Base-by-base conservation (phyloP, 306 rosid genomes). In the Sicyos baderoa region DNA sequence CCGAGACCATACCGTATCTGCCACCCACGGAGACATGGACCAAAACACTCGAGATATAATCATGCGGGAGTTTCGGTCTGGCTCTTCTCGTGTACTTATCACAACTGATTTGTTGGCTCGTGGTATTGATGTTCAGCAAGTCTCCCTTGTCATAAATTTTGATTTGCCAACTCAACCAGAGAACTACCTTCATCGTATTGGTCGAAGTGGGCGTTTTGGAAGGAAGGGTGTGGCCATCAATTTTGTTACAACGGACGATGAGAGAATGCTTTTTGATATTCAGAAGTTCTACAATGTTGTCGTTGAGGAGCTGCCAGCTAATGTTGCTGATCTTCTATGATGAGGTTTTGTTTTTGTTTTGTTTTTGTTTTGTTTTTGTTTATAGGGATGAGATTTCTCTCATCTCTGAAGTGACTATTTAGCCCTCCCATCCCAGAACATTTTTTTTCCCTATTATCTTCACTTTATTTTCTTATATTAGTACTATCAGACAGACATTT, bases 21-120 rank as follows among this genome's bases (percentile, higher is more conserved):
- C 98, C 73, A 93, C 97, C 68, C 98, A 89, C 0, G 98, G 98
- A 70, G 98, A 93, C 85, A 89, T 89, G 97, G 98, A 93, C 84
- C 98, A 89, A 80, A 89, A 93, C 82, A 85, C 96, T 8, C 84
- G 94, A 2, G 98, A 93, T n/a, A 93, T 89, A 23, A 93, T 93
- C 68, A 93, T 93, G 98, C 89, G 97, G 0, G 98, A 93, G 27
- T 93, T 93, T 78, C 88, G 96, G 11, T 93, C 98, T 14, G 98
- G 98, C 37, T 89, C 98, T 9, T 93, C 98, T 51, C 92, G 97
- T 62, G 97, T 93, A 54, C 97, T 89, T 76, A 88, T 93, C 66
- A 93, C 96, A 56, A 93, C 98, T 0, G 98, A 93, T 77, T 91
- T 93, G 47, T 50, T 93, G 85, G 98, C 98, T 25, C 98, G 97